Evolutionary conservation across 768 basidiomycete species (phyloP), one percentile per base, ranked within the genome.

Genomic region (Termitomyces sp.): DNA sequence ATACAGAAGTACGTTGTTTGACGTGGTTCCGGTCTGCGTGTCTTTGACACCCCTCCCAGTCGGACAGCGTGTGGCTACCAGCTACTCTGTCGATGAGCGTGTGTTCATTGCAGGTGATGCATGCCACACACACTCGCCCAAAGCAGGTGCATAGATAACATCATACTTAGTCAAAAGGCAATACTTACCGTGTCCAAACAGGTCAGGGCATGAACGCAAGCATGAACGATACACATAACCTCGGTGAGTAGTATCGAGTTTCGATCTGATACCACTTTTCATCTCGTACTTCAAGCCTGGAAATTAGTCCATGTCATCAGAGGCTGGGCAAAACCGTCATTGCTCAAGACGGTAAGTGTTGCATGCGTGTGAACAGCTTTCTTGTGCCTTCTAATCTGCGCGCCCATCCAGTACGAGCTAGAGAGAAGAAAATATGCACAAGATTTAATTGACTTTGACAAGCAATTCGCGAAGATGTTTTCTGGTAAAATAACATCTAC

Each of bases 91-190:
- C 2, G 69, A 82, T n/a, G 79, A 88, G 3, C 81, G 90, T 0
- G 80, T 90, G 1, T 91, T 92, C 70, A 90, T 92, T 58, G 86
- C 84, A 1, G 90, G 90, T 0, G 90, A 91, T 69, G 90, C 89
- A 0, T 90, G 87, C 60, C 87, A 87, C 68, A 87, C 85, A 1
- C 86, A 86, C 71, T 87, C 83, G 0, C 85, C 86, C 0, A 88
- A 88, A 74, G 85, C 84, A 62, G 84, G 86, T 84, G 49, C 46
- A 75, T 52, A 22, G 35, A 28, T 38, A 16, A 24, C 7, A 20
- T 16, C 48, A 28, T n/a, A 44, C 35, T 35, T 7, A 6, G 24
- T 38, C 28, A n/a, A 18, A 33, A 8, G 16, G 40, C 8, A 36
- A 38, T 5, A 44, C 0, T 40, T 22, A 35, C 11, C 16, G 2